Conservation (phyloP, 148 eudicot species). For the Rhododendron ovatum region DNA sequence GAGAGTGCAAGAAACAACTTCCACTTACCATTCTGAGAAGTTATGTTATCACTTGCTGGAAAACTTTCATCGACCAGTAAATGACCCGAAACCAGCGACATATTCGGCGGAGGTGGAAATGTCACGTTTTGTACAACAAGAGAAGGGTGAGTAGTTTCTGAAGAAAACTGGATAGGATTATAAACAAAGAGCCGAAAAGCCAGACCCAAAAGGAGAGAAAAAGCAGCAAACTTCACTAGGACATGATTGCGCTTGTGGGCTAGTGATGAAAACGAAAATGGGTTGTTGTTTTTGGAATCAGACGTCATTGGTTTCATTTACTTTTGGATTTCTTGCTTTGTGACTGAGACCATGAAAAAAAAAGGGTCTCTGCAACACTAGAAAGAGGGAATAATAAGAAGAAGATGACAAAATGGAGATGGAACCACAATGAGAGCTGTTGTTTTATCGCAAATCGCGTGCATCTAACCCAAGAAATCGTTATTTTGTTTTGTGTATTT, state of each 20-base stretch:
- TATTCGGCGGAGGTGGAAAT: constrained; percentile 11
- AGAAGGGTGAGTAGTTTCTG: constrained; percentile 10
- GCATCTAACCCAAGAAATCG: background rate
- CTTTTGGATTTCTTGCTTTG: background rate
- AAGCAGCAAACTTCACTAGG: constrained; percentile 40
- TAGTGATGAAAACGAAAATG: constrained; percentile 5
- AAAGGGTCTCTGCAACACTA: background rate
- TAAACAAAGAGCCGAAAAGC: constrained; percentile 46
- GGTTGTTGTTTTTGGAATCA: constrained; percentile 8
- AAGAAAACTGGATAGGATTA: constrained; percentile 30
- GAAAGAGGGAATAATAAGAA: background rate
- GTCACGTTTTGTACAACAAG: background rate
- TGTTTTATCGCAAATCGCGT: background rate
- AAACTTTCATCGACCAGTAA: constrained; percentile 17
- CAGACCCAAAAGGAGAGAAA: constrained; percentile 45
- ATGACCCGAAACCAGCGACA: constrained; percentile 5
- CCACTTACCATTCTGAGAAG: constrained; percentile 25
- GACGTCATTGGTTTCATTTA: constrained; percentile 10
- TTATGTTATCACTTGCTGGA: constrained; percentile 7
- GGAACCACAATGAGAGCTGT: background rate
- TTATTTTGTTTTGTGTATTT: background rate
- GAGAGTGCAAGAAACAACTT: background rate
- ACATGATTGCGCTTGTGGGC: constrained; percentile 30
- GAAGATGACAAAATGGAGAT: background rate
- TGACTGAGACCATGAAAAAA: background rate